These are phyloP conservation scores for Candida silvicultrix DNA, from an alignment of 805 yeast species.

Conservation along the genomic window DNA sequence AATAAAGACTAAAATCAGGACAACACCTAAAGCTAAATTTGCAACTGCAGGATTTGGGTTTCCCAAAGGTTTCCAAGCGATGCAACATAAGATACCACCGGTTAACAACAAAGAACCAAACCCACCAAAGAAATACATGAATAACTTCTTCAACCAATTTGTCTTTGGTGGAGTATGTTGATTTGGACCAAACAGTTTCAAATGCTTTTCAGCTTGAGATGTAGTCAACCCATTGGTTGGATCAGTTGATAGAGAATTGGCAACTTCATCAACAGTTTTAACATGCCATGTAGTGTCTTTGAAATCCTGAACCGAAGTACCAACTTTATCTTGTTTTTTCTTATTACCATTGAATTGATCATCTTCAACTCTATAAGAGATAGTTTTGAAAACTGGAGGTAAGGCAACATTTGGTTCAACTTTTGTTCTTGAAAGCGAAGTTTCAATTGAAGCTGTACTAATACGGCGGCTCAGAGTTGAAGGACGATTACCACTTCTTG, in stretches of 20 bases:
- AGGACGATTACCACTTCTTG: not conserved
- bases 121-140: constrained; percentile 40
- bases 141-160: constrained; percentile 26
- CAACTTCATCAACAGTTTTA: constrained; percentile 21
- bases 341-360: constrained; percentile 1
- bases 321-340: constrained; percentile 4
- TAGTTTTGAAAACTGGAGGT: constrained; percentile 32
- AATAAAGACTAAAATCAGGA: constrained; percentile 33
- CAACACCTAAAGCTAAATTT: constrained; percentile 36
- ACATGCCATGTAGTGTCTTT: constrained; percentile 26
- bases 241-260: constrained; percentile 18
- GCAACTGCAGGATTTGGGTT: constrained; percentile 36
- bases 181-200: constrained; percentile 27
- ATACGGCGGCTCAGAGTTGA: not conserved
- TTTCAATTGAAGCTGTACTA: constrained; percentile 2
- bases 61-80: constrained; percentile 43
- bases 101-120: constrained; percentile 36
- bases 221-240: constrained; percentile 20
- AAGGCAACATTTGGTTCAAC: constrained; percentile 25
- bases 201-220: constrained; percentile 3
- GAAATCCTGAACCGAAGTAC: constrained; percentile 18
- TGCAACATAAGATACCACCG: constrained; percentile 35
- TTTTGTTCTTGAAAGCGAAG: constrained; percentile 3
- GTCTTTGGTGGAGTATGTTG: constrained; percentile 32
- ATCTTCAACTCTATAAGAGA: constrained; percentile 31